Evolutionary conservation across 2,329 filamentous ascomycete genomes (phyloP).

Genomic region (Leptographium wingfieldii): DNA sequence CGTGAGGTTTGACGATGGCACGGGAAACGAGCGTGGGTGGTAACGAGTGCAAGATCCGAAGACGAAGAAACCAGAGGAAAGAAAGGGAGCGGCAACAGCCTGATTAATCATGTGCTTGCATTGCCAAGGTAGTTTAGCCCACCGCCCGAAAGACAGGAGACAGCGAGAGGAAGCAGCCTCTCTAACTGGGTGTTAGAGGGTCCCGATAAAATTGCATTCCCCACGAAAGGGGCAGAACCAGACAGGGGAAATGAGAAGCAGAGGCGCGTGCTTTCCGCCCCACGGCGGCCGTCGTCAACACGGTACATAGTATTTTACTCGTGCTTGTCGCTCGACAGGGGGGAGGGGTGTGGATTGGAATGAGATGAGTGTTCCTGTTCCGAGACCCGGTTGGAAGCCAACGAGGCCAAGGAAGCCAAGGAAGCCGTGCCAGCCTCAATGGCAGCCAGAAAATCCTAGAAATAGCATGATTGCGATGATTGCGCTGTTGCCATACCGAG

Average conservation of each 20-base stretch:
- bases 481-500: neutral
- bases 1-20: slow-evolving; percentile 8
- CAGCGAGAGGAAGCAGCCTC: neutral
- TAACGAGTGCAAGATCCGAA: slow-evolving; percentile 12
- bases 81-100: slow-evolving; percentile 1
- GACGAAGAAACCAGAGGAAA: slow-evolving; percentile 6
- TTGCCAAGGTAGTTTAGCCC: neutral
- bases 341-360: neutral
- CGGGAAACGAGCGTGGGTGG: slow-evolving; percentile 1
- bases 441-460: neutral
- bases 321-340: neutral
- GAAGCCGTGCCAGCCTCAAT: too few relatives aligned
- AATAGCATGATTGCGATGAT: neutral
- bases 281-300: neutral
- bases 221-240: slow-evolving; percentile 1
- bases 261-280: neutral
- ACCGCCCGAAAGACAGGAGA: neutral
- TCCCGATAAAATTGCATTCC: slow-evolving; percentile 6
- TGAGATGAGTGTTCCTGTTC: neutral
- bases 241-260: slow-evolving; percentile 7
- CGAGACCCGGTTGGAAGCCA: neutral
- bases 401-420: neutral
- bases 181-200: neutral
- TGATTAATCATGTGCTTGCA: neutral
- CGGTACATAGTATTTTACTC: neutral